Evolutionary conservation across 2,329 filamentous ascomycete species (phyloP), one percentile per base, ranked within the genome.

Genomic region (Talaromyces atroroseus): DNA sequence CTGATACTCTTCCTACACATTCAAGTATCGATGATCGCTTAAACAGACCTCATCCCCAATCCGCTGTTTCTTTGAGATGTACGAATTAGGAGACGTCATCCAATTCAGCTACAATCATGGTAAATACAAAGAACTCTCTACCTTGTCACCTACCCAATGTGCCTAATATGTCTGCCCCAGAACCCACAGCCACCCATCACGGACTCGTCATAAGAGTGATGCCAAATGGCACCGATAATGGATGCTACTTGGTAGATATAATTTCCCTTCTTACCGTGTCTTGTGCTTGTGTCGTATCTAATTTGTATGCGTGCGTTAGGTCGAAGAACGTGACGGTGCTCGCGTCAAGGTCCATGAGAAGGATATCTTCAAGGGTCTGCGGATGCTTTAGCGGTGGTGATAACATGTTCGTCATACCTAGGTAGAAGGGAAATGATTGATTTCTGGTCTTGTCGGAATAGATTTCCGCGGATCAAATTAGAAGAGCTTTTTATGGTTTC

Each of bases 321-420:
- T 58, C 18, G 50, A 58, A 29, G 50, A 58, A 24, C 6, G 14
- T 2, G 34, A 51, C 11, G 50, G 56, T 18, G 32, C 32, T 26
- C 50, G 56, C 24, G 56, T 58, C 45, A 54, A 51, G 46, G 47
- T 58, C 20, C 45, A 38, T 16, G 45, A 58, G 5, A 58, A 54
- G 48, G 50, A 54, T 50, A 54, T 58, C 20, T 58, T 50, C 32
- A 58, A 50, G 23, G 56, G 56, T 16, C 21, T 47, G 14, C 34
- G 56, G 26, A 18, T 26, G 21, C 10, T 20, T n/a, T 45, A 26
- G 26, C n/a, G 14, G 11, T 44, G 44, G 42, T 18, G 2, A 48
- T 42, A n/a, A 26, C 20, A 2, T 3, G 23, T 4, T 52, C n/a
- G n/a, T n/a, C 0, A 1, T 8, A 2, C 1, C 10, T 26, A 26